Conservation (phyloP, 2,329 filamentous ascomycete genomes). For the Delphinella strobiligena region DNA sequence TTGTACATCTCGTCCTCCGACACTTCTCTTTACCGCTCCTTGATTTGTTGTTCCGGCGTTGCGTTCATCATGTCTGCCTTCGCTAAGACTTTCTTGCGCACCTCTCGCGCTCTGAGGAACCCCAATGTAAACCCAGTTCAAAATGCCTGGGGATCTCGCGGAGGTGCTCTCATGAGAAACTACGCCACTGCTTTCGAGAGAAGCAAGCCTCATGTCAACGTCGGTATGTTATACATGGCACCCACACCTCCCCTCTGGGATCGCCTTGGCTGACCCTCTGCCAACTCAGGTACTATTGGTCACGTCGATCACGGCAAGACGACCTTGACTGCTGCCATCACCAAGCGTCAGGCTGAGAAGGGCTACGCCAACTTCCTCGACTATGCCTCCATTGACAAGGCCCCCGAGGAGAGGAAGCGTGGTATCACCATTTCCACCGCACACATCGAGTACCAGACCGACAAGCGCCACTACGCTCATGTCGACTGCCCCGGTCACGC, state of each 20-base stretch:
- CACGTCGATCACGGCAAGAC: slow-evolving; percentile 85
- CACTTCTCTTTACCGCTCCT: slow-evolving; percentile 16
- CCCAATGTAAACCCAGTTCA: slow-evolving; percentile 63
- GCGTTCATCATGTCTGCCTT: slow-evolving; percentile 60
- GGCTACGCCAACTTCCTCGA: slow-evolving; percentile 90
- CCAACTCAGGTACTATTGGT: slow-evolving; percentile 87
- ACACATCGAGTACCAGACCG: slow-evolving; percentile 96
- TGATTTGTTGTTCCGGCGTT: slow-evolving; percentile 18
- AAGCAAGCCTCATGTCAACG: slow-evolving; percentile 95
- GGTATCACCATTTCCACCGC: slow-evolving; percentile 98
- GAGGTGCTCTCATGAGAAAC: slow-evolving; percentile 48
- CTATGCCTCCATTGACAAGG: slow-evolving; percentile 97
- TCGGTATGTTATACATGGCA: slow-evolving; percentile 48
- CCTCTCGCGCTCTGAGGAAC: slow-evolving; percentile 64
- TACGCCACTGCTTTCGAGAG: slow-evolving; percentile 64
- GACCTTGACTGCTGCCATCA: slow-evolving; percentile 95
- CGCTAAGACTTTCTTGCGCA: slow-evolving; percentile 72
- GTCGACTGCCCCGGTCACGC: slow-evolving; percentile 99
- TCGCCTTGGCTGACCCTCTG: slow-evolving; percentile 4
- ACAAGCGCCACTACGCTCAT: slow-evolving; percentile 93
- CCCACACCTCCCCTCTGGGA: not conserved
- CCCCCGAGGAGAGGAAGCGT: slow-evolving; percentile 97
- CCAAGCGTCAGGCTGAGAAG: slow-evolving; percentile 93
- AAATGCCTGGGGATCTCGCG: slow-evolving; percentile 51
- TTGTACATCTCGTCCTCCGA: slow-evolving; percentile 10